Conservation (phyloP, 139 green algal species). For the Ostreobium quekettii region DNA sequence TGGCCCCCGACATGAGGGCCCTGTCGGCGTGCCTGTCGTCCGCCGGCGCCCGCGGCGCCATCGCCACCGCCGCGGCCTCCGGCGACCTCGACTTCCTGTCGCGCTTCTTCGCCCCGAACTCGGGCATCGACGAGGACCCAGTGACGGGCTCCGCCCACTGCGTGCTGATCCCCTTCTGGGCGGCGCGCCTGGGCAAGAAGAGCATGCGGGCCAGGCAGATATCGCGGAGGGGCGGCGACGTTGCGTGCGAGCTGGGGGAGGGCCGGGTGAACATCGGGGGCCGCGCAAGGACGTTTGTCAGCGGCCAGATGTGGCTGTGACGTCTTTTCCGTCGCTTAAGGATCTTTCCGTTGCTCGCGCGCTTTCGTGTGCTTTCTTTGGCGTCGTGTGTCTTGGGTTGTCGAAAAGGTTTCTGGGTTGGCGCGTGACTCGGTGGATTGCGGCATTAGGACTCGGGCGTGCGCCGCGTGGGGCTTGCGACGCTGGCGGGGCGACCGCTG, state of each 20-base stretch:
- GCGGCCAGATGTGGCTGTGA: conserved; percentile 7
- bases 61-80: conserved; percentile 13
- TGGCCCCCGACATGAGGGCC: conserved; percentile 19
- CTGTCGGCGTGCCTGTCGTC: conserved; percentile 11
- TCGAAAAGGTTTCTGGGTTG: no score
- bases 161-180: conserved; percentile 37
- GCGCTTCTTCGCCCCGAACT: conserved; percentile 63
- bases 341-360: no score
- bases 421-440: no score
- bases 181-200: conserved; percentile 21
- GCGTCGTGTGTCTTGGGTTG: no score
- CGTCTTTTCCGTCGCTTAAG: no score
- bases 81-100: conserved; percentile 17
- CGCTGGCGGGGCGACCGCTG: no score
- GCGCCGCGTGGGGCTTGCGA: no score
- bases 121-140: conserved; percentile 66
- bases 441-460: no score
- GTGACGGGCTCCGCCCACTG: conserved; percentile 61
- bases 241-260: conserved; percentile 11
- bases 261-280: conserved; percentile 8
- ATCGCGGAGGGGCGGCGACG: conserved; percentile 25
- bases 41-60: conserved; percentile 21
- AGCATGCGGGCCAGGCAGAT: conserved; percentile 29
- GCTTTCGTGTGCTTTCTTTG: no score
- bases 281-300: neutral